Percentiles rank a stretch among this genome's conserved stretches.
These are phyloP conservation scores for Colletotrichum tanaceti DNA, from an alignment of 2,329 filamentous ascomycete species.

Conservation along the genomic window DNA sequence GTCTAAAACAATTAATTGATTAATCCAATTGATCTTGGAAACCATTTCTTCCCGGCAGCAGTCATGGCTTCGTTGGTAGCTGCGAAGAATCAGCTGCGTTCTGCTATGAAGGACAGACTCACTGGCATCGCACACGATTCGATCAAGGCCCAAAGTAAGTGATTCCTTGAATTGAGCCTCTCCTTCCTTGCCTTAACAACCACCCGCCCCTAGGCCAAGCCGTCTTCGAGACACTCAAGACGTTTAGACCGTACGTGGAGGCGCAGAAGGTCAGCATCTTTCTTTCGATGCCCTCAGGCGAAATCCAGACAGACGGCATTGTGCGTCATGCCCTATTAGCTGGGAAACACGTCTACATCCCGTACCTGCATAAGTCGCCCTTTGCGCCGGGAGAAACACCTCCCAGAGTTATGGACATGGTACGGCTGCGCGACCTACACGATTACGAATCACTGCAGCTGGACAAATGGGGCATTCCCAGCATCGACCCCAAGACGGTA, in stretches of 20 bases:
- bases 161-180: background rate
- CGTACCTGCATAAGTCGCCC: conserved; percentile 79
- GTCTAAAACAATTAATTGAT: background rate
- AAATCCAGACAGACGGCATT: conserved; percentile 85
- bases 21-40: background rate
- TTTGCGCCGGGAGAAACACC: conserved; percentile 65
- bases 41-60: background rate
- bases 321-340: conserved; percentile 80
- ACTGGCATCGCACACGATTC: conserved; percentile 70
- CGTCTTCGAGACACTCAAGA: conserved; percentile 73
- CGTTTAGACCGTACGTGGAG: conserved; percentile 78
- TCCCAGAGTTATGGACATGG: conserved; percentile 89
- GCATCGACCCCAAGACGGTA: conserved; percentile 75
- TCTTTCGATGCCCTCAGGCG: conserved; percentile 89
- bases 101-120: conserved; percentile 75
- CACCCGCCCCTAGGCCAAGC: conserved; percentile 64
- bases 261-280: conserved; percentile 86
- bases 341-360: conserved; percentile 91
- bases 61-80: conserved; percentile 68
- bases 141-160: conserved; percentile 76
- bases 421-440: conserved; percentile 75
- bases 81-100: conserved; percentile 82
- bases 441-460: conserved; percentile 82
- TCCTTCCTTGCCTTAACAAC: conserved; percentile 5
- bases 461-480: conserved; percentile 97